Conservation (phyloP, 176 grass and related monocot species). For the Aegilops longissima region DNA sequence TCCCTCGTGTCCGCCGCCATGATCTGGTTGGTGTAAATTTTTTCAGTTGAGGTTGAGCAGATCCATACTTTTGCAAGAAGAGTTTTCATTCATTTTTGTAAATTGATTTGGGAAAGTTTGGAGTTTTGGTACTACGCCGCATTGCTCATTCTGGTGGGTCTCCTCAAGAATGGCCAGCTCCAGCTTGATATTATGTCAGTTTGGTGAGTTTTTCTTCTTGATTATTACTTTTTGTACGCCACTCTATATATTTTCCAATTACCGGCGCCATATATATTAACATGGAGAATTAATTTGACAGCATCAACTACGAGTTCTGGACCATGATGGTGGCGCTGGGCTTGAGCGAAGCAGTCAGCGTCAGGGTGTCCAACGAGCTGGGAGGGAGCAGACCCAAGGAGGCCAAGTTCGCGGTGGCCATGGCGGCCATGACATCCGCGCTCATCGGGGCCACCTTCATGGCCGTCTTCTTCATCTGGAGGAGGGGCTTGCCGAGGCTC, state of each 20-base stretch:
- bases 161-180: constrained; percentile 52
- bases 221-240: accelerated
- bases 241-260: neutral
- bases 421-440: constrained; percentile 52
- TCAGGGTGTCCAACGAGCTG: constrained; percentile 80
- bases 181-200: constrained; percentile 67
- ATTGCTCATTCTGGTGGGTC: constrained; percentile 64
- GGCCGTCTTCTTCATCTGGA: constrained; percentile 50
- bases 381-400: constrained; percentile 59
- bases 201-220: constrained; percentile 28
- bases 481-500: constrained; percentile 45
- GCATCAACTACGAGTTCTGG: constrained; percentile 83
- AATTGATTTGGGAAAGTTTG: constrained; percentile 20
- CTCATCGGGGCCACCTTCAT: constrained; percentile 58
- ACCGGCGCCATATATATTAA: neutral
- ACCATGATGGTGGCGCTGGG: constrained; percentile 80
- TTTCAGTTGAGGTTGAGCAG: neutral
- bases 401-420: constrained; percentile 53
- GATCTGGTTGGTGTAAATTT: constrained; percentile 31
- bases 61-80: neutral
- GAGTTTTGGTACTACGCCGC: constrained; percentile 80
- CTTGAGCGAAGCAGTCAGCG: constrained; percentile 69
- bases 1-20: constrained; percentile 57
- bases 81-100: neutral
- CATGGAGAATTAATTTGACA: neutral